Percentiles rank a stretch among this genome's conserved stretches.
Conservation (phyloP, 108 stramenopile species). For the Aureococcus anophagefferens region DNA sequence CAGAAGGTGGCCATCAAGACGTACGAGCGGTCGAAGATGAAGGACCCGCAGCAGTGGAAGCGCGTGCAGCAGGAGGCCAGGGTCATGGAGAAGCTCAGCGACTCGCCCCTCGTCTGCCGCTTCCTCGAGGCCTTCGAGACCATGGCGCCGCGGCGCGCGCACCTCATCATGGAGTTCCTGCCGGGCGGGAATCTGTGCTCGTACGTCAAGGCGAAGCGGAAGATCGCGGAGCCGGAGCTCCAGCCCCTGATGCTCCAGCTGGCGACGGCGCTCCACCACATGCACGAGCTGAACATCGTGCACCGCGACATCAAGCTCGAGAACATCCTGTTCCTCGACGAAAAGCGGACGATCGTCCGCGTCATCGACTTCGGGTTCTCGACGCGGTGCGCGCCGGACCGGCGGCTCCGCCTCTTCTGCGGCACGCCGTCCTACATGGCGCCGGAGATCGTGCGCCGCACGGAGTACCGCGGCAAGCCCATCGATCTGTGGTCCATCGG, state of each 20-base stretch:
- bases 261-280: conserved; percentile 32
- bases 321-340: conserved; percentile 43
- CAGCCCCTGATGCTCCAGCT: conserved; percentile 33
- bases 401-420: conserved; percentile 41
- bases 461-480: conserved; percentile 51
- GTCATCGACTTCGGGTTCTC: conserved; percentile 53
- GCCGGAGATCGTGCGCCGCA: conserved; percentile 48
- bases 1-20: conserved; percentile 48
- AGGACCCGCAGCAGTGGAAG: conserved; percentile 49
- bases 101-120: conserved; percentile 21
- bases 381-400: conserved; percentile 15
- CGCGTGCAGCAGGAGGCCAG: conserved; percentile 43
- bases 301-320: conserved; percentile 57
- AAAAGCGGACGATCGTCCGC: conserved; percentile 21
- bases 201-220: conserved; percentile 43
- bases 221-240: conserved; percentile 39
- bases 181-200: conserved; percentile 50
- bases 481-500: conserved; percentile 50
- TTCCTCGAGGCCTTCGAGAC: conserved; percentile 12
- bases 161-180: conserved; percentile 46
- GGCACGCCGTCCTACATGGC: conserved; percentile 60
- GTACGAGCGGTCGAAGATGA: conserved; percentile 53
- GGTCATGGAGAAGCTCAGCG: conserved; percentile 47
- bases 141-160: conserved; percentile 27
- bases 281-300: conserved; percentile 41